Evolutionary conservation across 1,284 basidiomycete genomes (phyloP).

Genomic region (Papiliotrema laurentii): DNA sequence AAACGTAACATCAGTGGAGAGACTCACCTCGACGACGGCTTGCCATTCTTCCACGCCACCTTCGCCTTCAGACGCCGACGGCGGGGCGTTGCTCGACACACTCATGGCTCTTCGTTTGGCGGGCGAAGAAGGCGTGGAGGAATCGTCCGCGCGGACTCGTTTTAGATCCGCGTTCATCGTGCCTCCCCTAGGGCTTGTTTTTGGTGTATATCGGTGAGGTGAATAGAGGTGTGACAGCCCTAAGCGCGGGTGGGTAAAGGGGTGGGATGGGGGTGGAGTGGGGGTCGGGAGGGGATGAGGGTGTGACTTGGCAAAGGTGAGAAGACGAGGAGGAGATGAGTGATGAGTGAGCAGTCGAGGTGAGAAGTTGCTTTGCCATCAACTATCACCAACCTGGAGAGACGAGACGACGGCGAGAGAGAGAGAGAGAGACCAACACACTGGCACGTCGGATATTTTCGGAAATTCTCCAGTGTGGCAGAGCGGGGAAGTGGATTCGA

Average conservation of each 20-base stretch:
- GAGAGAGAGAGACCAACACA: too few relatives aligned
- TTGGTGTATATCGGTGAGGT: background rate
- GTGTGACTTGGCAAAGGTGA: too few relatives aligned
- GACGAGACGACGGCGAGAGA: too few relatives aligned
- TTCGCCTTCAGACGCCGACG: constrained; percentile 14
- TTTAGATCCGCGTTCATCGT: constrained; percentile 47
- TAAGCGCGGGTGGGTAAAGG: background rate
- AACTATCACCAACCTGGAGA: too few relatives aligned
- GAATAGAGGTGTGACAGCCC: background rate
- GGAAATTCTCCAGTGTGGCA: background rate
- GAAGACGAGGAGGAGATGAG: too few relatives aligned
- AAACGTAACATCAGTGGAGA: too few relatives aligned
- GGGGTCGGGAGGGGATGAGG: too few relatives aligned
- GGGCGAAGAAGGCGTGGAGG: too few relatives aligned
- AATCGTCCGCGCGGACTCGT: constrained; percentile 38
- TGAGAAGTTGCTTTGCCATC: too few relatives aligned
- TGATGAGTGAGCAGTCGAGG: too few relatives aligned
- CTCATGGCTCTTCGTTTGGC: constrained; percentile 34
- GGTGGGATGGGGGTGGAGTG: background rate
- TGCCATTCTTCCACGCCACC: constrained; percentile 43
- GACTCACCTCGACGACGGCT: constrained; percentile 37
- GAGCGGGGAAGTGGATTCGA: too few relatives aligned
- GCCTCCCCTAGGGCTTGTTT: background rate
- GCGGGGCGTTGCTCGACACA: constrained; percentile 10
- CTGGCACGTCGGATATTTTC: background rate